These are phyloP conservation scores for Letharia columbiana DNA, from an alignment of 495 filamentous ascomycete species.

Conservation along the genomic window DNA sequence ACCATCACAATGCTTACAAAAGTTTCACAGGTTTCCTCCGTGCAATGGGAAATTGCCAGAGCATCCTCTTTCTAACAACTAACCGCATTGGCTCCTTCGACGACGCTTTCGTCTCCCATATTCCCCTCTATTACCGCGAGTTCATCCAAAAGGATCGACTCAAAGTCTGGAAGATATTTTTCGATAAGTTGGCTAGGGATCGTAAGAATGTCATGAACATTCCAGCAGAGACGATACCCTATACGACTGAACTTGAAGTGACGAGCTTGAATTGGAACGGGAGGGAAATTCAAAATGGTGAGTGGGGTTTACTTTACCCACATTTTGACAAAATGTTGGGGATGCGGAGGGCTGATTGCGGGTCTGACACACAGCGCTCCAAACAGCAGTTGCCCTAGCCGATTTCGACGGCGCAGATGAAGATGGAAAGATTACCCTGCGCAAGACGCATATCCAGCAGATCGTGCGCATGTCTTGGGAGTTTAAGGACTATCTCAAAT, in stretches of 20 bases:
- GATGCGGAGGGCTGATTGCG: not conserved
- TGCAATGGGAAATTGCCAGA: conserved; percentile 36
- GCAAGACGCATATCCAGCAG: conserved; percentile 18
- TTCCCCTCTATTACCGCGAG: conserved; percentile 26
- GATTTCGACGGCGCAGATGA: conserved; percentile 20
- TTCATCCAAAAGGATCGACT: conserved; percentile 11
- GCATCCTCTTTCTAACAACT: conserved; percentile 29
- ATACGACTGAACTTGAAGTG: conserved; percentile 3
- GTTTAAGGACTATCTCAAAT: conserved; percentile 24
- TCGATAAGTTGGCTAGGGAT: conserved; percentile 23
- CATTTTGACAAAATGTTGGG: not conserved
- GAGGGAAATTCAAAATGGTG: conserved; percentile 27
- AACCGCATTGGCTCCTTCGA: conserved; percentile 41
- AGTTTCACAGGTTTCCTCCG: conserved; percentile 43
- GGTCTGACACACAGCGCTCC: conserved; percentile 18
- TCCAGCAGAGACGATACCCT: not conserved
- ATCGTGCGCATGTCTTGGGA: conserved; percentile 23
- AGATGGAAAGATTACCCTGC: conserved; percentile 21
- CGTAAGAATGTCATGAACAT: conserved; percentile 13
- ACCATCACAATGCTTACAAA: not conserved
- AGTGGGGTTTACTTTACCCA: not conserved
- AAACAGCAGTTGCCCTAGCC: conserved; percentile 27
- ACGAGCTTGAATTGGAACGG: conserved; percentile 10
- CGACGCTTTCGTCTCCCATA: conserved; percentile 32
- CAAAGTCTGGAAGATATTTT: conserved; percentile 24